These are phyloP conservation scores for Bidens hawaiensis DNA, from an alignment of 140 eudicot genomes.

Conservation along the genomic window DNA sequence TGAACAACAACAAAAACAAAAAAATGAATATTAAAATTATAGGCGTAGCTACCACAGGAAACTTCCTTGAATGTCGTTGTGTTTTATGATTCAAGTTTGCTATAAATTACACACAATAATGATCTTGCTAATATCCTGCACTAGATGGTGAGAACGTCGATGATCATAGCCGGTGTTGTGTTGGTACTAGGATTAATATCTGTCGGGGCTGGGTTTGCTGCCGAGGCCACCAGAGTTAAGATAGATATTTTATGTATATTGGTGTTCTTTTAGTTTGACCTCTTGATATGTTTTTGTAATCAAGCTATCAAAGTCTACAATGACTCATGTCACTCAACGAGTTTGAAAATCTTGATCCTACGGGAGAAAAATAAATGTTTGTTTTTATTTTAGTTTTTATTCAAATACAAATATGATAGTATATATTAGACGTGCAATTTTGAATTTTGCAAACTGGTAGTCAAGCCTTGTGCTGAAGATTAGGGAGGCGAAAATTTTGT, in stretches of 20 bases:
- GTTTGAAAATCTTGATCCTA: no score
- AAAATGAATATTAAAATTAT: not conserved
- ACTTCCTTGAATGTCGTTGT: not conserved
- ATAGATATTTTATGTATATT: not conserved
- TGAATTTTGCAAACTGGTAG: no score
- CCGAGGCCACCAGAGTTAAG: constrained; percentile 25
- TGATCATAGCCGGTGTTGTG: constrained; percentile 14
- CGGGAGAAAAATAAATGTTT: no score
- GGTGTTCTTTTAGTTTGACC: no score
- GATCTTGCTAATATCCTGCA: not conserved
- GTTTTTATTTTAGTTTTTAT: no score
- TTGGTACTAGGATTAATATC: constrained; percentile 20
- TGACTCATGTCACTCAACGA: no score
- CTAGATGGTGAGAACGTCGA: constrained; percentile 13
- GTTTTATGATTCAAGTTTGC: not conserved
- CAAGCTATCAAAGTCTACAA: no score
- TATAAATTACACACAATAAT: not conserved
- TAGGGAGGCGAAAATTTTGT: no score
- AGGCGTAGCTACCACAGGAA: not conserved
- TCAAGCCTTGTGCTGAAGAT: no score
- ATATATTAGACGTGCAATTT: no score
- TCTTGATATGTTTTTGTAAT: no score
- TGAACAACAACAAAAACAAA: not conserved
- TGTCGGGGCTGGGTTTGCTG: constrained; percentile 20
- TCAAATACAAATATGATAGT: no score